Base-by-base conservation (phyloP, 2,329 filamentous ascomycete species). In the Lecanicillium sp. region DNA sequence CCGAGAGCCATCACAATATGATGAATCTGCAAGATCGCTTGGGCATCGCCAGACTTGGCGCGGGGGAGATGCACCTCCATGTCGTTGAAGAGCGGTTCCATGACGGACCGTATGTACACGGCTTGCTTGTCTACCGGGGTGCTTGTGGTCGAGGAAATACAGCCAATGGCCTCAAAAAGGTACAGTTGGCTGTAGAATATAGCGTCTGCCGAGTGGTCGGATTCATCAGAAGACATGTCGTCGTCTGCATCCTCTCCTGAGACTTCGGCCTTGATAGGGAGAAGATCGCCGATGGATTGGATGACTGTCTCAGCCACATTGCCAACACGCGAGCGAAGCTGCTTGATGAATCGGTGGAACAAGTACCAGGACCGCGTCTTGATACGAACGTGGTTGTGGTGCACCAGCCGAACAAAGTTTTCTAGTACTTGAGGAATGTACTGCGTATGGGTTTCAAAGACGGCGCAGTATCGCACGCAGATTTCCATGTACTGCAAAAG, bases 401-500 rank as follows among this genome's bases (percentile, higher is more conserved):
- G 94, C 4, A 92, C 86, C 34, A 96, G 76, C 11, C 81, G 79
- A 33, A 98, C 86, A 60, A 98, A 97, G 55, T 84, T 88, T 54
- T 96, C 88, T 30, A 98, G 71, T 1, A 92, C 87, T 47, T 81
- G 83, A 2, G 87, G 86, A 36, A 97, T 94, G 44, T 87, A 81
- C 17, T 82, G 71, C 20, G 80, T 72, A 54, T 95, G 85, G 40
- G 79, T 79, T 55, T 97, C 89, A 57, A 98, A 97, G 60, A 96
- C 94, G 19, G 81, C 77, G 57, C 83, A 86, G 62, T 98, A 98
- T 36, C 92, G 82, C 40, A 95, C 89, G 59, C 89, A 95, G 27
- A 95, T 94, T 60, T 98, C 92, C 89, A 98, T 96, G 56, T 94
- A 98, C 62, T 96, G 88, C 17, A 98, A 71, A 46, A 96, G 79